These are phyloP conservation scores for Aspergillus quadricinctus DNA, from an alignment of 2,329 filamentous ascomycete genomes.

Conservation along the genomic window DNA sequence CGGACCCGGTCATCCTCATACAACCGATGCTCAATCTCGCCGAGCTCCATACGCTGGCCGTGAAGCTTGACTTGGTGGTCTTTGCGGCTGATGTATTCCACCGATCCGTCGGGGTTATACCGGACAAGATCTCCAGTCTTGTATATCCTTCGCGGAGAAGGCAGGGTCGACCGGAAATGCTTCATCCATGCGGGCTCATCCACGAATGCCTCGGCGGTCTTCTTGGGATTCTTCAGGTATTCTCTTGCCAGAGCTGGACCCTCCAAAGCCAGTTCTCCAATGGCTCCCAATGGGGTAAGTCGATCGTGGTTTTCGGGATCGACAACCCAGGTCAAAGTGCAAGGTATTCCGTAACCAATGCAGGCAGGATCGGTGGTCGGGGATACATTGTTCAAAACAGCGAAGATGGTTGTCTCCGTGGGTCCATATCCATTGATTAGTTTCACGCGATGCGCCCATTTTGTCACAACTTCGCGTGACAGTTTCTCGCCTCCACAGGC, in stretches of 20 bases:
- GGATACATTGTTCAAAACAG: constrained; percentile 26
- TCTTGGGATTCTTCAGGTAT: constrained; percentile 35
- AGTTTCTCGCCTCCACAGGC: constrained; percentile 55
- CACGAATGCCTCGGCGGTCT: constrained; percentile 28
- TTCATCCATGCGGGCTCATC: constrained; percentile 22
- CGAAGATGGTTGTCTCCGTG: constrained; percentile 33
- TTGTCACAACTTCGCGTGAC: constrained; percentile 64
- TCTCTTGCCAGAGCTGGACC: constrained; percentile 36
- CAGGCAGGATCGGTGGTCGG: constrained; percentile 16
- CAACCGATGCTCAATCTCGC: constrained; percentile 43
- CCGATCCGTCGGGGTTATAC: constrained; percentile 18
- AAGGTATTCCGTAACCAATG: constrained; percentile 20
- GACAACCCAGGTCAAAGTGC: constrained; percentile 29
- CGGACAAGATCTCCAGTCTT: constrained; percentile 24
- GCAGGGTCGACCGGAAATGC: constrained; percentile 4
- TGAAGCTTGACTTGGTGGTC: constrained; percentile 64
- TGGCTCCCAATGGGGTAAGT: constrained; percentile 34
- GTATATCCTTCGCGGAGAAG: constrained; percentile 19
- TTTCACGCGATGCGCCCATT: constrained; percentile 55
- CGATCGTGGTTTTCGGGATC: constrained; percentile 27
- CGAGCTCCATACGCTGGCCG: constrained; percentile 62
- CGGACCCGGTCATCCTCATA: constrained; percentile 29
- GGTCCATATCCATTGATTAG: constrained; percentile 39
- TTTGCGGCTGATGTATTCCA: constrained; percentile 46
- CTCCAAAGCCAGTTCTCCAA: constrained; percentile 33